phyloP scores from a whole-genome alignment of 1,284 basidiomycete species.

The Heterobasidion occidentale region DNA sequence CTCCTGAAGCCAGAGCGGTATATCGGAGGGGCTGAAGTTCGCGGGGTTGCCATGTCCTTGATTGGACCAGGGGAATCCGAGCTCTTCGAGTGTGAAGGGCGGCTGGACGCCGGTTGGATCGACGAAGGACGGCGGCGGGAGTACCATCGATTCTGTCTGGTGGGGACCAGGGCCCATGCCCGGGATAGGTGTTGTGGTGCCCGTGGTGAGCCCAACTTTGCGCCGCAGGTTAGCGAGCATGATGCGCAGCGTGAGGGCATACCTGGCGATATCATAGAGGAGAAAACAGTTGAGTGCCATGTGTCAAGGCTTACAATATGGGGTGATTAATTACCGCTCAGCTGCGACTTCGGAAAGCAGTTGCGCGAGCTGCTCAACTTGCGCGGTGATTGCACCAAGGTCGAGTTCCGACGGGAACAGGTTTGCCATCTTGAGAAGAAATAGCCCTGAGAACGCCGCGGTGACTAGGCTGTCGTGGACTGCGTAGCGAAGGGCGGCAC shows the following conservation, averaged over 20 bases:
- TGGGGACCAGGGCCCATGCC: background rate
- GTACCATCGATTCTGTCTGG: slow-evolving; percentile 31
- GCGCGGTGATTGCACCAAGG: slow-evolving; percentile 60
- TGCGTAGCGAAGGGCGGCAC: slow-evolving; percentile 79
- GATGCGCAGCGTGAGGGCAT: slow-evolving; percentile 82
- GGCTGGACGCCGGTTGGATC: slow-evolving; percentile 32
- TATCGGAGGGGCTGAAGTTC: slow-evolving; percentile 61
- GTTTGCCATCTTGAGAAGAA: slow-evolving; percentile 87
- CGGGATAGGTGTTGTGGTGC: slow-evolving; percentile 36
- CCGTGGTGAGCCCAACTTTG: slow-evolving; percentile 69
- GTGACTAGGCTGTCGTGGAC: slow-evolving; percentile 91
- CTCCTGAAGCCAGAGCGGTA: slow-evolving; percentile 78
- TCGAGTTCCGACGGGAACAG: slow-evolving; percentile 80
- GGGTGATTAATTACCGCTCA: slow-evolving; percentile 46
- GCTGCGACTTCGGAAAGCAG: slow-evolving; percentile 80
- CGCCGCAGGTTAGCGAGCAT: slow-evolving; percentile 87
- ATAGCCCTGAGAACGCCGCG: slow-evolving; percentile 86
- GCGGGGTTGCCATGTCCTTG: slow-evolving; percentile 49
- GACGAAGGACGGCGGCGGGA: slow-evolving; percentile 45
- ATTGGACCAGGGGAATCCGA: slow-evolving; percentile 71
- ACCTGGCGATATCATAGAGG: slow-evolving; percentile 33
- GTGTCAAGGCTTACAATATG: background rate
- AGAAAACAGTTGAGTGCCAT: background rate
- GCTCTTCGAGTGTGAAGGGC: slow-evolving; percentile 74
- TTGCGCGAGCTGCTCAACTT: slow-evolving; percentile 81